Evolutionary conservation across 2,329 filamentous ascomycete genomes (phyloP), one percentile per base, ranked within the genome.

Genomic region (Fusarium sp.): DNA sequence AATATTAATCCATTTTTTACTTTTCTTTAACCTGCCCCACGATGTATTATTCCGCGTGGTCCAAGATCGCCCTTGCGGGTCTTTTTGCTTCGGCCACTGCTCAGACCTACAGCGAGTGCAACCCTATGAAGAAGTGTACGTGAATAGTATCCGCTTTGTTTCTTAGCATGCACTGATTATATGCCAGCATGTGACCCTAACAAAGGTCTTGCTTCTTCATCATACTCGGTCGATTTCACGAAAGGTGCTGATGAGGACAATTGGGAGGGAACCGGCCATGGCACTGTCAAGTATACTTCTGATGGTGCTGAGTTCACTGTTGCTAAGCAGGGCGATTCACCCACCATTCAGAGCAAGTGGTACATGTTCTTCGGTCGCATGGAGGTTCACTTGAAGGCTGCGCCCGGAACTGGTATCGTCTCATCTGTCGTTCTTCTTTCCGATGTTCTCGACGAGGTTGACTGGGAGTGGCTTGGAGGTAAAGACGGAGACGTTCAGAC

Each of bases 321-420:
- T 79, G 87, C 85, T 2, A 80, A 88, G 15, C 82, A 86, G 52
- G 83, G 83, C 7, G 87, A 90, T 46, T 85, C 84, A 31, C 88
- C 91, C 5, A 89, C 89, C 5, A 93, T 94, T 78, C 87, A 86
- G 77, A 86, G 86, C 22, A 86, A 91, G 72, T 94, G 92, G 87
- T 95, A 95, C 83, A 93, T 95, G 79, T 94, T 95, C 91, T 95
- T 94, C 75, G 93, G 93, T 45, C 89, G 89, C 71, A 89, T 94
- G 65, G 90, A 93, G 52, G 88, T 92, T 54, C 86, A 87, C 22
- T 84, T 94, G 81, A 92, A 93, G 80, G 88, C 92, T 14, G 91
- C 93, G 10, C 87, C 91, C 1, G 93, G 93, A 9, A 87, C 86
- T 3, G 93, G 93, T 27, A 93, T 95, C 68, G 91, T 95, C 64